A percentile compares a stretch with the other conserved stretches of the same genome.
These are phyloP conservation scores for Clavispora fructus DNA, from an alignment of 805 yeast genomes.

Conservation along the genomic window DNA sequence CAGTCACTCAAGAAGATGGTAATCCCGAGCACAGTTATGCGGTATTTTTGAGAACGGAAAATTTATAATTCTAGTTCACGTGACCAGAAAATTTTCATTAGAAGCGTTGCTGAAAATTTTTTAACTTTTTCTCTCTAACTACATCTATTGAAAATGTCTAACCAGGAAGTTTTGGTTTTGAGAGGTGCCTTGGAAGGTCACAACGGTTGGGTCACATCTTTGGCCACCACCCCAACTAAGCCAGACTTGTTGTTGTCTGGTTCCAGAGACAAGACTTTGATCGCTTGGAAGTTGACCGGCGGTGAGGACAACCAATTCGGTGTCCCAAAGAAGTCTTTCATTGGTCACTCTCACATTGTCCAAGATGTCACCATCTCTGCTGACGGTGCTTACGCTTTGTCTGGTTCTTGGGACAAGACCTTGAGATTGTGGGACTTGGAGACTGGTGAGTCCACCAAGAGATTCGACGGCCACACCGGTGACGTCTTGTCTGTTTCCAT, in stretches of 20 bases:
- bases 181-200: slow-evolving; percentile 98
- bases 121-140: slow-evolving; percentile 2
- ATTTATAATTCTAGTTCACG: slow-evolving; percentile 5
- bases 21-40: slow-evolving; percentile 31
- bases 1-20: slow-evolving; percentile 34
- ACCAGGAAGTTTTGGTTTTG: slow-evolving; percentile 95
- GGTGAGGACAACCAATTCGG: slow-evolving; percentile 93
- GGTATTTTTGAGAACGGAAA: slow-evolving; percentile 22
- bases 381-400: slow-evolving; percentile 96
- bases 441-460: slow-evolving; percentile 87
- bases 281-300: slow-evolving; percentile 95
- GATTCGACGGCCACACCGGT: slow-evolving; percentile 97
- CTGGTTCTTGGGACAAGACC: slow-evolving; percentile 99
- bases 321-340: slow-evolving; percentile 94
- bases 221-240: slow-evolving; percentile 96
- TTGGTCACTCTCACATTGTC: slow-evolving; percentile 99
- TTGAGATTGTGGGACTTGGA: slow-evolving; percentile 97
- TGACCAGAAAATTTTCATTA: slow-evolving; percentile 12
- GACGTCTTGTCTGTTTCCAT: slow-evolving; percentile 97
- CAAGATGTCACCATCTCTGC: slow-evolving; percentile 96
- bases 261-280: slow-evolving; percentile 97
- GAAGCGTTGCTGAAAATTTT: slow-evolving; percentile 2
- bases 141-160: slow-evolving; percentile 48
- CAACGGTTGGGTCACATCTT: slow-evolving; percentile 90
- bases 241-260: slow-evolving; percentile 98